These are phyloP conservation scores for Priceomyces castillae DNA, from an alignment of 805 yeast species.

Conservation along the genomic window DNA sequence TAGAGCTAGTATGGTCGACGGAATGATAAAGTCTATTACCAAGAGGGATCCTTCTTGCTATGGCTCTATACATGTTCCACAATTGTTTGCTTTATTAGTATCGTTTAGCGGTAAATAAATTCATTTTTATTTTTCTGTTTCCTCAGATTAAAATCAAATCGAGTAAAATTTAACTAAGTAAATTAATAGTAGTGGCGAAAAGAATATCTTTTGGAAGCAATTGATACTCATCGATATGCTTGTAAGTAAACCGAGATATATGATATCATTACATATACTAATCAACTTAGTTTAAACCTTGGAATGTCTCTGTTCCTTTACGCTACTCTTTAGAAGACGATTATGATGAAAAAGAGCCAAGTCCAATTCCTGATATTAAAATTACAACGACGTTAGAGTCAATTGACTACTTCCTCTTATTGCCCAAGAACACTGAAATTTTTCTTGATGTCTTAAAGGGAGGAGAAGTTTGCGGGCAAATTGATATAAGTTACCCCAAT, in stretches of 20 bases:
- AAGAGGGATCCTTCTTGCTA: not conserved
- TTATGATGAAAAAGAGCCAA: constrained; percentile 20
- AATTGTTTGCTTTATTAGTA: too few species aligned
- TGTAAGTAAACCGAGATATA: constrained; percentile 15
- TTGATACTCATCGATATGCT: constrained; percentile 14
- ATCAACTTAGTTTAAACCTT: constrained; percentile 43
- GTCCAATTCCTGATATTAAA: constrained; percentile 26
- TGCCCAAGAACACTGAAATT: constrained; percentile 26
- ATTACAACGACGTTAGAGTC: constrained; percentile 15
- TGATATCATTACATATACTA: constrained; percentile 4
- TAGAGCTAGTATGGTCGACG: constrained; percentile 33
- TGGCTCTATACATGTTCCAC: not conserved
- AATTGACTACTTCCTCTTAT: constrained; percentile 22
- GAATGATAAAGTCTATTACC: constrained; percentile 30
- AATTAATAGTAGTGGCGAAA: constrained; percentile 1
- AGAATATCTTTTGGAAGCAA: not conserved
- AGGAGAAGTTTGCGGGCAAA: constrained; percentile 7
- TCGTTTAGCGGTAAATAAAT: too few species aligned
- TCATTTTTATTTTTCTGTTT: not conserved
- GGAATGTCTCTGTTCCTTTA: constrained; percentile 47
- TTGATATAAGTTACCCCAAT: constrained; percentile 11
- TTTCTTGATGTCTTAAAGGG: constrained; percentile 16
- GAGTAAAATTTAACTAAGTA: not conserved
- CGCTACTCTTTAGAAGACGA: constrained; percentile 52
- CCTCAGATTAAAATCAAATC: not conserved